Conservation (phyloP, 148 eudicot species). For the Rhododendron kiyosumense region DNA sequence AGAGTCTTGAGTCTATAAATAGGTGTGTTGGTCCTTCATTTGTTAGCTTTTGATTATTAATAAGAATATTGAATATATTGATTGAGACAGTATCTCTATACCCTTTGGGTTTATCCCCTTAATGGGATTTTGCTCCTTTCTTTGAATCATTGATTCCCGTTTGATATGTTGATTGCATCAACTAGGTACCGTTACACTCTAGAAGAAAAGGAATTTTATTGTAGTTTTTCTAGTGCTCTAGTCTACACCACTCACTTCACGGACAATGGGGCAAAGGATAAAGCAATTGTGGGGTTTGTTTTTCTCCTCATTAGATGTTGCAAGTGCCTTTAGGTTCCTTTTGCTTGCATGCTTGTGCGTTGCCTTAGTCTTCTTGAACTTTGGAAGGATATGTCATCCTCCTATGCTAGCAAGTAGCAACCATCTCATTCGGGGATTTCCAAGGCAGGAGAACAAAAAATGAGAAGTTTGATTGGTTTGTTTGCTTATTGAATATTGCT, state of each 20-base stretch:
- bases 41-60: no score
- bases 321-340: neutral
- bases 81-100: no score
- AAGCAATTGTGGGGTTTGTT: neutral
- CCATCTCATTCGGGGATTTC: neutral
- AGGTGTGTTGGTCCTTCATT: no score
- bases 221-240: neutral
- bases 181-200: neutral
- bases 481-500: neutral
- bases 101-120: no score
- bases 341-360: neutral
- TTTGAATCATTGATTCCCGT: no score
- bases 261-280: neutral
- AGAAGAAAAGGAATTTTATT: neutral
- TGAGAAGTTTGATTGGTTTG: neutral
- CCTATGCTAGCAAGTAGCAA: neutral
- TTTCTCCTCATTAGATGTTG: neutral
- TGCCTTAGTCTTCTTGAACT: neutral
- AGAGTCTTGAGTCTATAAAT: no score
- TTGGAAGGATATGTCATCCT: neutral
- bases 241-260: neutral
- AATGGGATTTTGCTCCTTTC: no score
- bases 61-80: no score
- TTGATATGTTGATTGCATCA: no score
- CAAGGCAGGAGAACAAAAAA: neutral